Conservation (phyloP, 2,329 filamentous ascomycete species). For the Phoma herbarum region DNA sequence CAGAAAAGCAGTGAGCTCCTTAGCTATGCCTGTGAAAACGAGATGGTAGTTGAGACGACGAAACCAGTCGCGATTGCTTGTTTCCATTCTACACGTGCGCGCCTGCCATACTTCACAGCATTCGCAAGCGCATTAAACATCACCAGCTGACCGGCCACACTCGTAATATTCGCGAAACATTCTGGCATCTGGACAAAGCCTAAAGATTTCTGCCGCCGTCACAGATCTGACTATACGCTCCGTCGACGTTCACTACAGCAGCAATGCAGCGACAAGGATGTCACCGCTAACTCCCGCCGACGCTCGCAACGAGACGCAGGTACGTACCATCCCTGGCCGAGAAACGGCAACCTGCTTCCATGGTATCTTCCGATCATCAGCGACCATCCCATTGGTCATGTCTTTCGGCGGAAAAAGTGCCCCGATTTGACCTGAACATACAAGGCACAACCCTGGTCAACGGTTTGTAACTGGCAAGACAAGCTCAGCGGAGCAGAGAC, state of each 20-base stretch:
- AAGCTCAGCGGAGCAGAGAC: neutral
- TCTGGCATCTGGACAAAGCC: neutral
- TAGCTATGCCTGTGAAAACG: neutral
- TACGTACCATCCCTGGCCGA: constrained; percentile 22
- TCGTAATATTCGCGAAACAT: neutral
- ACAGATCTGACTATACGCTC: neutral
- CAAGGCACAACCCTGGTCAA: neutral
- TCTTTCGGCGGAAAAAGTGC: neutral
- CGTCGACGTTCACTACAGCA: neutral
- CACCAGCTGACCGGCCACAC: neutral
- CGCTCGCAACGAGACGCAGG: constrained; percentile 20
- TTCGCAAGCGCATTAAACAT: no score
- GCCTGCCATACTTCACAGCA: neutral
- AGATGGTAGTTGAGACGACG: neutral
- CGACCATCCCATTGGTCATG: neutral
- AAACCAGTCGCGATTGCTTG: neutral
- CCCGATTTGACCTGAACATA: neutral
- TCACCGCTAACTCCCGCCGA: neutral
- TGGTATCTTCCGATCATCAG: neutral
- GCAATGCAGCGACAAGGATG: constrained; percentile 1
- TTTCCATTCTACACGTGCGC: neutral
- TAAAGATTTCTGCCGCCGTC: neutral
- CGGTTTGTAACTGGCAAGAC: neutral
- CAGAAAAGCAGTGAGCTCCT: neutral
- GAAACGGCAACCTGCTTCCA: neutral